Percentiles rank a stretch among this genome's conserved stretches.
These are phyloP conservation scores for Fusarium metavorans DNA, from an alignment of 2,329 filamentous ascomycete genomes.

Conservation along the genomic window DNA sequence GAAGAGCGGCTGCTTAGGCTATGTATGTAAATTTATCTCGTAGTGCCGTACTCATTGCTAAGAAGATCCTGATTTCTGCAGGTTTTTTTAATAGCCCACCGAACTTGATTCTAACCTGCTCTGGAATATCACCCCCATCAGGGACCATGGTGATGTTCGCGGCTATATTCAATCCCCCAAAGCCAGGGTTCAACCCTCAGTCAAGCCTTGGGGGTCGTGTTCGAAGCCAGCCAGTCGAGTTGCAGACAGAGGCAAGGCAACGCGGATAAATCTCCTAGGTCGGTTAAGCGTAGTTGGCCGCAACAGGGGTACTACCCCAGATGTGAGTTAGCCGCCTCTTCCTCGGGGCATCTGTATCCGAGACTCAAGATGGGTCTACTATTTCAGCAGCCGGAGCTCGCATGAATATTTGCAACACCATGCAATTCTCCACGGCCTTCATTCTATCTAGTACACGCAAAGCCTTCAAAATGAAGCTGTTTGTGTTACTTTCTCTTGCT, in stretches of 20 bases:
- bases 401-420: background rate
- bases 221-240: no score
- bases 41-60: background rate
- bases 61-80: background rate
- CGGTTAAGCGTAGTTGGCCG: background rate
- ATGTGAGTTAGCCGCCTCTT: background rate
- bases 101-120: background rate
- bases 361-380: background rate
- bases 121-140: no score
- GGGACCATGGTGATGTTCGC: no score
- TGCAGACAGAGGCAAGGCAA: no score
- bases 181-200: no score
- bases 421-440: background rate
- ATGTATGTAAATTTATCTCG: background rate
- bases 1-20: constrained; percentile 23
- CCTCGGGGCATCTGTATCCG: background rate
- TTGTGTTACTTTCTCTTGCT: background rate
- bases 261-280: no score
- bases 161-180: no score
- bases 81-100: background rate
- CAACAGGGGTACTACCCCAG: background rate
- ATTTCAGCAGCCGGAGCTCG: background rate
- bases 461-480: background rate
- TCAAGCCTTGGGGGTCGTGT: no score
- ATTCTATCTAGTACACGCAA: background rate